Conservation (phyloP, 345 rosid species). For the Laguncularia racemosa region DNA sequence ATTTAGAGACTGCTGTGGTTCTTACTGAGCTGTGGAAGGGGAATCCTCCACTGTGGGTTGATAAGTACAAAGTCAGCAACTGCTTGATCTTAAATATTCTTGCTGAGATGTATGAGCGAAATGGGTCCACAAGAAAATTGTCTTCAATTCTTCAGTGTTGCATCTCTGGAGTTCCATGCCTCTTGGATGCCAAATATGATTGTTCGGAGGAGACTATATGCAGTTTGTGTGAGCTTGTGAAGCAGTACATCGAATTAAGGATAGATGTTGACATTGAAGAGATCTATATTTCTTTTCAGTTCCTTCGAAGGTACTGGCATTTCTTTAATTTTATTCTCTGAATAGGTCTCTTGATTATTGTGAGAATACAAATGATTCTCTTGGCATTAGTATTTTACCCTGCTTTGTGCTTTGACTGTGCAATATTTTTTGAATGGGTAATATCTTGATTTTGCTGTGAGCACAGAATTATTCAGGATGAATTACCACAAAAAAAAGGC, state of each 20-base stretch:
- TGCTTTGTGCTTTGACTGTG: too few relatives aligned
- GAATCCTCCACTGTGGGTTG: conserved; percentile 75
- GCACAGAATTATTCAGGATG: too few relatives aligned
- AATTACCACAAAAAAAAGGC: too few relatives aligned
- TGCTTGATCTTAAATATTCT: conserved; percentile 32
- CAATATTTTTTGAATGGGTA: too few relatives aligned
- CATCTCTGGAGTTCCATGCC: conserved; percentile 24
- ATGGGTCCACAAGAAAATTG: conserved; percentile 37
- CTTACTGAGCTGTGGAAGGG: conserved; percentile 53
- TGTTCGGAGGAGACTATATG: conserved; percentile 40
- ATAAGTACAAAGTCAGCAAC: conserved; percentile 52
- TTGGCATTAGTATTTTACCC: background rate
- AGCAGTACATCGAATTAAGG: conserved; percentile 57
- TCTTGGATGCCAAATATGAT: conserved; percentile 25
- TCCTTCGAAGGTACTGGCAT: conserved; percentile 54
- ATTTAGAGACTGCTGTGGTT: conserved; percentile 11
- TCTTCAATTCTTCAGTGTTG: conserved; percentile 48
- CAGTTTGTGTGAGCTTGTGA: conserved; percentile 51
- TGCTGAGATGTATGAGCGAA: conserved; percentile 49
- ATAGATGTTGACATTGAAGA: conserved; percentile 74
- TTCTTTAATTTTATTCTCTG: background rate
- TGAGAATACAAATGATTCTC: background rate
- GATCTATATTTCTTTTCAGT: conserved; percentile 62
- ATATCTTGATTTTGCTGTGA: too few relatives aligned
- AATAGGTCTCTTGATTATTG: background rate